Evolutionary conservation across 345 rosid genomes (phyloP).

Genomic region (Microthlaspi erraticum): DNA sequence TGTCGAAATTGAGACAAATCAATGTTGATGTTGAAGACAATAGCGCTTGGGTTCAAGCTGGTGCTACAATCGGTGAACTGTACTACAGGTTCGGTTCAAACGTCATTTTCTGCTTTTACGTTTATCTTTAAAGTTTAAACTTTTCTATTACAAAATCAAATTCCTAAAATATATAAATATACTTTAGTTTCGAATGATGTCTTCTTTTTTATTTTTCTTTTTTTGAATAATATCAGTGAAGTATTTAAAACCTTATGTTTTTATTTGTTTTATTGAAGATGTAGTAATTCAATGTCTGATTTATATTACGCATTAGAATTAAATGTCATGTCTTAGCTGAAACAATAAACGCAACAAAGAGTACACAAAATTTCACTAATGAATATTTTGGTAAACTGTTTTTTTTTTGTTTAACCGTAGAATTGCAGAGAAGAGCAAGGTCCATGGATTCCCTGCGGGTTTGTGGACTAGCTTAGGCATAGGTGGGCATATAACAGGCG

Average conservation of each 20-base stretch:
- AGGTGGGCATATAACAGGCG: conserved; percentile 67
- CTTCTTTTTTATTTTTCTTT: too few relatives aligned
- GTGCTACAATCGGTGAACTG: conserved; percentile 69
- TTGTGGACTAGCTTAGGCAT: conserved; percentile 60
- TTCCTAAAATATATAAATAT: too few relatives aligned
- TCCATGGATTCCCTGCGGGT: conserved; percentile 68
- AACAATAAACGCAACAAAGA: not conserved
- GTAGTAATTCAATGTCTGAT: too few relatives aligned
- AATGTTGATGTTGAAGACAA: conserved; percentile 45
- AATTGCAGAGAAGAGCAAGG: conserved; percentile 61
- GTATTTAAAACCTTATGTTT: too few relatives aligned
- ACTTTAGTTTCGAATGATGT: too few relatives aligned
- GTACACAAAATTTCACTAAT: not conserved
- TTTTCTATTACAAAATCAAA: too few relatives aligned
- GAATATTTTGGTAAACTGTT: not conserved
- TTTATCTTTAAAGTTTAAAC: too few relatives aligned
- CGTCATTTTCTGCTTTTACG: too few relatives aligned
- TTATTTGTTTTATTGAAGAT: too few relatives aligned
- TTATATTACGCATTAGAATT: too few relatives aligned
- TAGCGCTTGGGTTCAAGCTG: conserved; percentile 67
- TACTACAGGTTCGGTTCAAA: conserved; percentile 28
- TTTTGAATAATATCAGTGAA: too few relatives aligned
- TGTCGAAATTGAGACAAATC: conserved; percentile 52
- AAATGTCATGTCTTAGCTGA: not conserved
- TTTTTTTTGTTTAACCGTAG: conserved; percentile 16